Base-by-base conservation (phyloP, 805 yeast genomes). In the Teunomyces barrocoloradensis region DNA sequence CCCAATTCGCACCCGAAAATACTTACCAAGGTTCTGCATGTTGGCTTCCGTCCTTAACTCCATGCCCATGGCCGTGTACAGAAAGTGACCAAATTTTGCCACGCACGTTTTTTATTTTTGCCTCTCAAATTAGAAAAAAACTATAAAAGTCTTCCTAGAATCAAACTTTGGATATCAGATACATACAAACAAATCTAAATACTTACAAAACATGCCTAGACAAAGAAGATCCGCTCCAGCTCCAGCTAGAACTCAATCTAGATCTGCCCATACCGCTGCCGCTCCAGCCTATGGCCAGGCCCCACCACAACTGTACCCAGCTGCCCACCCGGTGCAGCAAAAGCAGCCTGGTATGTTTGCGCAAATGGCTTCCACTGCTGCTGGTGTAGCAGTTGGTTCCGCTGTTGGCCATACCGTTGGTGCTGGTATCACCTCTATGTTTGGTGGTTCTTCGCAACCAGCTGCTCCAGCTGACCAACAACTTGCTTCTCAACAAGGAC, bases 371-470 rank as follows among this genome's bases (percentile, higher is more conserved):
- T 78, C 96, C 42, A 94, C 99, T 42, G 99, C 99, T 47, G 99
- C 98, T 43, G 99, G 99, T 84, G 99, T 94, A 39, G 99, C 98
- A 46, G 97, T 94, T 48, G 99, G 99, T 61, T 89, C 97, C 44
- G 85, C 98, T 52, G 84, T 92, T 46, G 99, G 99, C 53, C 99
- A 94, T 78, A 89, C 97, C 35, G 57, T 92, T 49, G 97, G 97
- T 73, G 96, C 96, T 53, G 98, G 98, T 61, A 74, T 94, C 59
- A 84, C 96, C 43, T 79, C 89, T 43, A 71, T 94, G 80, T 92
- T 92, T 61, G 89, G 96, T 46, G 80, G 88, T 33, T 75, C 84
- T 25, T 68, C 82, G 25, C 53, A 62, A n/a, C 57, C 66, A 6
- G 71, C 79, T 40, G 74, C 77, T n/a, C 79, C 74, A 27, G 79